Evolutionary conservation across 768 basidiomycete species (phyloP).

Genomic region (Tricholoma matsutake): DNA sequence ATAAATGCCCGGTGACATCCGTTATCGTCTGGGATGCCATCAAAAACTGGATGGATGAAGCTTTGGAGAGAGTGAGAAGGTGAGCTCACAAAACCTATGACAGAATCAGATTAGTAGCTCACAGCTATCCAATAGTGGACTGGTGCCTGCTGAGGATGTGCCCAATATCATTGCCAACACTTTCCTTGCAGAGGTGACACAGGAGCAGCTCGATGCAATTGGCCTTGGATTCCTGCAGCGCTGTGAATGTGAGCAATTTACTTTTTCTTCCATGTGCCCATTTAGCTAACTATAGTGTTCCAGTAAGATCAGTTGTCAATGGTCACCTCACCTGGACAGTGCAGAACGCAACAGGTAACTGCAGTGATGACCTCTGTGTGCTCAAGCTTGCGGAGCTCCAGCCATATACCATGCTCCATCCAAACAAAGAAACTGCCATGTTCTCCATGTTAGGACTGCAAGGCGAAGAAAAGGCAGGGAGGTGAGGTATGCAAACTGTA

Average conservation of each 20-base stretch:
- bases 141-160: constrained; percentile 26
- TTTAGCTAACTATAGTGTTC: background rate
- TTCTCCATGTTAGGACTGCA: constrained; percentile 17
- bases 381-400: constrained; percentile 25
- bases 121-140: constrained; percentile 13
- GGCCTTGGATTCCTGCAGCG: constrained; percentile 25
- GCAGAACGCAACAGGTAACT: constrained; percentile 28
- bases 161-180: constrained; percentile 31
- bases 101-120: background rate
- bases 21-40: constrained; percentile 26
- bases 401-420: constrained; percentile 23
- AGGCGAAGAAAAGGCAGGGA: constrained; percentile 24
- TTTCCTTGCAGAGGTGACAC: constrained; percentile 24
- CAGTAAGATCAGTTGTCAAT: constrained; percentile 20
- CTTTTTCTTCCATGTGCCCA: background rate
- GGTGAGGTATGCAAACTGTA: constrained; percentile 23
- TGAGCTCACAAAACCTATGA: background rate
- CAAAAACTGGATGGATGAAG: constrained; percentile 25
- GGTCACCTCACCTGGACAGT: constrained; percentile 28
- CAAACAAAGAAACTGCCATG: constrained; percentile 18
- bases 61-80: constrained; percentile 19
- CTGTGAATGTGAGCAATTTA: constrained; percentile 22
- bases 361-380: constrained; percentile 28
- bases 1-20: constrained; percentile 15
- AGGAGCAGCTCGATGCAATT: constrained; percentile 21